These are phyloP conservation scores for Naumovozyma baii DNA, from an alignment of 805 yeast genomes.

Conservation along the genomic window DNA sequence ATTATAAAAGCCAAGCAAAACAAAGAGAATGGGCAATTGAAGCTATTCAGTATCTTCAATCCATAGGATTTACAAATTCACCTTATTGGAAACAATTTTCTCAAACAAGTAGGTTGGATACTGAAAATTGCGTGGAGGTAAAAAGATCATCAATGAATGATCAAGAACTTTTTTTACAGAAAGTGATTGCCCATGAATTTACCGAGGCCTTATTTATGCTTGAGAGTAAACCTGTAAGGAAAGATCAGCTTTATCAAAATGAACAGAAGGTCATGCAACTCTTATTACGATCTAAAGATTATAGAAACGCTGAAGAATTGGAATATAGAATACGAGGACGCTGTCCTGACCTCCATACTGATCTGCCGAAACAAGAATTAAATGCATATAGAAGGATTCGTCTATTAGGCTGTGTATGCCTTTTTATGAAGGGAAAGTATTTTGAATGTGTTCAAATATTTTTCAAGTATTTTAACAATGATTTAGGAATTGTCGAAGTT, in stretches of 20 bases:
- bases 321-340: constrained; percentile 13
- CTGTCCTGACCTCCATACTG: constrained; percentile 1
- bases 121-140: background rate
- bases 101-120: constrained; percentile 1
- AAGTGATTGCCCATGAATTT: constrained; percentile 17
- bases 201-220: constrained; percentile 15
- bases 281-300: constrained; percentile 12
- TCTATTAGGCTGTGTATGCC: constrained; percentile 11
- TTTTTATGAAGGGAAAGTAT: constrained; percentile 16
- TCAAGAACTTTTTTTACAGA: constrained; percentile 1
- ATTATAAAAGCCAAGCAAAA: constrained; percentile 4
- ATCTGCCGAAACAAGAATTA: constrained; percentile 6
- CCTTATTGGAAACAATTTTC: constrained; percentile 12
- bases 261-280: constrained; percentile 13
- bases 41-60: constrained; percentile 9
- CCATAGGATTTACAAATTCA: constrained; percentile 7
- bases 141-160: background rate
- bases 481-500: constrained; percentile 6
- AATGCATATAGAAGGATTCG: constrained; percentile 10
- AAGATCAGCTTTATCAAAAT: constrained; percentile 8
- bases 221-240: constrained; percentile 9
- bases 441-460: constrained; percentile 16
- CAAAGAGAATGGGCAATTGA: constrained; percentile 8
- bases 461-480: constrained; percentile 11
- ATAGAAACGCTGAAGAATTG: constrained; percentile 18